These are phyloP conservation scores for Schizophyllum amplum DNA, from an alignment of 1,284 basidiomycete species.

Conservation along the genomic window DNA sequence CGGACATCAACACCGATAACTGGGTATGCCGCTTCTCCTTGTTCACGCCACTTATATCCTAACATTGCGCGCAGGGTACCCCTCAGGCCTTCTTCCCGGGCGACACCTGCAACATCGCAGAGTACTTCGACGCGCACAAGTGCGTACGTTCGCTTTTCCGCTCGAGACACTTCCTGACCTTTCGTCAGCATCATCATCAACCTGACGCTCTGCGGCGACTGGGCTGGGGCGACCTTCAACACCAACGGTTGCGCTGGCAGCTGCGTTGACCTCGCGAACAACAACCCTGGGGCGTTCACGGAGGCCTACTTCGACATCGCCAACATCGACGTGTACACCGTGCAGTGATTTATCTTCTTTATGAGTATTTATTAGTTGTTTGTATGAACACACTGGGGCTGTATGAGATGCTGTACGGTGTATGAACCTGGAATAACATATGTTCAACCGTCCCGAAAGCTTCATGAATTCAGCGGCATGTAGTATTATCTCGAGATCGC, in stretches of 20 bases:
- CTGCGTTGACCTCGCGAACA: constrained; percentile 11
- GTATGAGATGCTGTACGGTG: neutral
- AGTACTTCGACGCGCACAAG: constrained; percentile 34
- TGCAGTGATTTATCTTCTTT: neutral
- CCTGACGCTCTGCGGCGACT: constrained; percentile 27
- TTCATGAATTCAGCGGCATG: too few relatives aligned
- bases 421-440: neutral
- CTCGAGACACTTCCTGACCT: neutral
- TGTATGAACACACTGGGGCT: neutral
- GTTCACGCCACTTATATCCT: neutral
- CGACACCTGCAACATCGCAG: constrained; percentile 31
- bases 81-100: constrained; percentile 36
- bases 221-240: constrained; percentile 8
- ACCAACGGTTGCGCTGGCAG: constrained; percentile 10
- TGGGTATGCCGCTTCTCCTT: neutral
- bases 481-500: too few relatives aligned
- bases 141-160: neutral
- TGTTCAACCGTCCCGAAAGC: neutral
- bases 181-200: constrained; percentile 33
- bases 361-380: neutral
- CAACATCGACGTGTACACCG: constrained; percentile 11
- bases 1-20: constrained; percentile 19
- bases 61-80: constrained; percentile 24
- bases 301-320: constrained; percentile 15
- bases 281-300: constrained; percentile 9